A percentile compares a stretch with the other conserved stretches of the same genome.
Evolutionary conservation across 495 filamentous ascomycete species (phyloP).

Genomic region (Penicillium goetzii): DNA sequence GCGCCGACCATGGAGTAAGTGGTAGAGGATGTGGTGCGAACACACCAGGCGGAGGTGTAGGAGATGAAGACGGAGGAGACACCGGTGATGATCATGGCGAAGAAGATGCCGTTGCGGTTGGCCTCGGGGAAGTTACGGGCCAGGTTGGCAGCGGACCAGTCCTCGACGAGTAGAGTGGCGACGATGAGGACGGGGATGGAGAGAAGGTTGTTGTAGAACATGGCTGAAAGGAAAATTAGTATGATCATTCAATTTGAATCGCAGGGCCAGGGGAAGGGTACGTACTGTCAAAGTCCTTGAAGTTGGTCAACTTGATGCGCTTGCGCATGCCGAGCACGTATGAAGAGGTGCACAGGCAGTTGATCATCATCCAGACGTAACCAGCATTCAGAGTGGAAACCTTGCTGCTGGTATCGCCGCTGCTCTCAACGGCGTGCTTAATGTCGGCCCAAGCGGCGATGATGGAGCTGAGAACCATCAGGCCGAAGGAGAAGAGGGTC

Average conservation of each 20-base stretch:
- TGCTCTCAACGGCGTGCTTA: conserved; percentile 73
- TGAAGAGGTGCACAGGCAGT: conserved; percentile 92
- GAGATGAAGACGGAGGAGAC: conserved; percentile 96
- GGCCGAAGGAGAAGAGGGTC: conserved; percentile 91
- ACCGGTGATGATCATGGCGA: conserved; percentile 93
- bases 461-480: conserved; percentile 95
- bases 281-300: conserved; percentile 99
- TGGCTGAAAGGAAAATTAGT: conserved; percentile 59
- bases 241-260: conserved; percentile 34
- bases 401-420: conserved; percentile 66
- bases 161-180: conserved; percentile 81
- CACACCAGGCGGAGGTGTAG: conserved; percentile 97
- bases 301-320: conserved; percentile 98
- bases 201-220: conserved; percentile 99
- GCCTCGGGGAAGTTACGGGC: conserved; percentile 82
- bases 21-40: conserved; percentile 92
- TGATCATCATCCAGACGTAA: conserved; percentile 97
- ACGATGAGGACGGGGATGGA: conserved; percentile 90
- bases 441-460: conserved; percentile 99
- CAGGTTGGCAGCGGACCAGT: conserved; percentile 90
- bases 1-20: conserved; percentile 99
- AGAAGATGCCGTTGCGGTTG: conserved; percentile 71
- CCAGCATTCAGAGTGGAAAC: conserved; percentile 92
- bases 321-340: conserved; percentile 96
- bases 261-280: conserved; percentile 20